A percentile compares a stretch with the other conserved stretches of the same genome.
phyloP scores from a whole-genome alignment of 2,329 filamentous ascomycete genomes.

The Colletotrichum chlorophyti region DNA sequence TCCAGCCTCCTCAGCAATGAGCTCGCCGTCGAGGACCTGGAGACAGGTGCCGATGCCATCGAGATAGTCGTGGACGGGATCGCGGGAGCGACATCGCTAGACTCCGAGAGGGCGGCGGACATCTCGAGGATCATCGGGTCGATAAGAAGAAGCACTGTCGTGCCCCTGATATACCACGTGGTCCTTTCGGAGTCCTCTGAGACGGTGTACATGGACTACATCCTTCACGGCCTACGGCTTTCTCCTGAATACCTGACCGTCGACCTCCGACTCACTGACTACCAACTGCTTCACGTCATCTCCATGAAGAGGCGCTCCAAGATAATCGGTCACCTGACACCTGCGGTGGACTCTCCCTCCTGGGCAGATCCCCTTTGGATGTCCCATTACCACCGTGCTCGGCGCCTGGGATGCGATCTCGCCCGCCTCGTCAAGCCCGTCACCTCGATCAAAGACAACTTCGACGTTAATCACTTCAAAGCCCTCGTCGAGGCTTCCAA shows the following conservation, averaged over 20 bases:
- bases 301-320: slow-evolving; percentile 61
- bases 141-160: slow-evolving; percentile 68
- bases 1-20: slow-evolving; percentile 59
- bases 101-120: slow-evolving; percentile 47
- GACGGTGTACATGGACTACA: slow-evolving; percentile 58
- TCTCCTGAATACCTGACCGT: slow-evolving; percentile 69
- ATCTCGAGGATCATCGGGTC: slow-evolving; percentile 66
- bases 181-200: slow-evolving; percentile 40
- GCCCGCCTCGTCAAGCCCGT: slow-evolving; percentile 67
- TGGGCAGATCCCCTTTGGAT: slow-evolving; percentile 66
- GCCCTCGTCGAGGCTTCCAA: slow-evolving; percentile 52
- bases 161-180: slow-evolving; percentile 64
- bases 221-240: slow-evolving; percentile 66
- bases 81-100: slow-evolving; percentile 26
- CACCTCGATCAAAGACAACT: slow-evolving; percentile 65
- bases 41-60: slow-evolving; percentile 72
- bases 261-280: slow-evolving; percentile 64
- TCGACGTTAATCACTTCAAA: slow-evolving; percentile 63
- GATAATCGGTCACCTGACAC: slow-evolving; percentile 64
- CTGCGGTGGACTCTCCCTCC: slow-evolving; percentile 46
- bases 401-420: slow-evolving; percentile 64
- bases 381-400: slow-evolving; percentile 64
- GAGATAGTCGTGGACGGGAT: slow-evolving; percentile 61
- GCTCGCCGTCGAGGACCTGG: slow-evolving; percentile 68
- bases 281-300: slow-evolving; percentile 56